phyloP scores from a whole-genome alignment of 176 grass and related monocot genomes.

The Musa beccarii region DNA sequence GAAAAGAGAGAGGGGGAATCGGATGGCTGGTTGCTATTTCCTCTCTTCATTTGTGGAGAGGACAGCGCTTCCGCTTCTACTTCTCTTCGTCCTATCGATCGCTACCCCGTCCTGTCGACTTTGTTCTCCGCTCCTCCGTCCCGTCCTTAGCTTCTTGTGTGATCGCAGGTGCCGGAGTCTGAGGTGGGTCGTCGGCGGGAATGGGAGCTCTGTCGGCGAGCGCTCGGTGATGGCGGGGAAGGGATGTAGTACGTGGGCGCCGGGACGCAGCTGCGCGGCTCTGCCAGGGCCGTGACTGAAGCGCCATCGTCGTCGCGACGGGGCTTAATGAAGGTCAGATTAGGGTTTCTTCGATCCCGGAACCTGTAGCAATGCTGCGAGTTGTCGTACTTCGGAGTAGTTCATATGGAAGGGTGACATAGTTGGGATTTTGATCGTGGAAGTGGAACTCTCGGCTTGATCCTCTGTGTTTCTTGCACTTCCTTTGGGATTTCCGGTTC shows the following conservation, averaged over 20 bases:
- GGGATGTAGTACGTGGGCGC: slow-evolving; percentile 16
- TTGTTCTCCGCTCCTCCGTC: slow-evolving; percentile 10
- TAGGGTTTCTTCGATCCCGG: slow-evolving; percentile 24
- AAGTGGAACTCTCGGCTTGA: not conserved
- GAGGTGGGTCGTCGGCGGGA: slow-evolving; percentile 10
- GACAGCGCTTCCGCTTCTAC: slow-evolving; percentile 16
- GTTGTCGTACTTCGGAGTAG: slow-evolving; percentile 4
- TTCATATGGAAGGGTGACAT: not conserved
- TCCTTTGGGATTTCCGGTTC: not conserved
- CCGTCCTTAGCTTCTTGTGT: not conserved
- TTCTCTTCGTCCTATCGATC: not conserved
- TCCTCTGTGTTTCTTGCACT: not conserved
- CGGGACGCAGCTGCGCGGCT: slow-evolving; percentile 4
- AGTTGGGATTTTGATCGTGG: not conserved
- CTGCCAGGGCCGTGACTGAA: slow-evolving; percentile 25
- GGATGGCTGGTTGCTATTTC: slow-evolving; percentile 58
- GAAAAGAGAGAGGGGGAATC: slow-evolving; percentile 65
- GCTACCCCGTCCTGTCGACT: not conserved
- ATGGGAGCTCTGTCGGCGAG: slow-evolving; percentile 28
- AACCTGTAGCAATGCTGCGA: slow-evolving; percentile 36
- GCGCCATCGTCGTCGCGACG: slow-evolving; percentile 35
- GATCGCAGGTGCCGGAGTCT: slow-evolving; percentile 16
- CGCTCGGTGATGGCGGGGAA: slow-evolving; percentile 28
- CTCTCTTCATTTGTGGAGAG: slow-evolving; percentile 27
- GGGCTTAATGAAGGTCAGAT: slow-evolving; percentile 51